Percentiles rank a stretch among this genome's conserved stretches.
phyloP scores from a whole-genome alignment of 2,329 filamentous ascomycete genomes.

The Cryphonectria parasitica region DNA sequence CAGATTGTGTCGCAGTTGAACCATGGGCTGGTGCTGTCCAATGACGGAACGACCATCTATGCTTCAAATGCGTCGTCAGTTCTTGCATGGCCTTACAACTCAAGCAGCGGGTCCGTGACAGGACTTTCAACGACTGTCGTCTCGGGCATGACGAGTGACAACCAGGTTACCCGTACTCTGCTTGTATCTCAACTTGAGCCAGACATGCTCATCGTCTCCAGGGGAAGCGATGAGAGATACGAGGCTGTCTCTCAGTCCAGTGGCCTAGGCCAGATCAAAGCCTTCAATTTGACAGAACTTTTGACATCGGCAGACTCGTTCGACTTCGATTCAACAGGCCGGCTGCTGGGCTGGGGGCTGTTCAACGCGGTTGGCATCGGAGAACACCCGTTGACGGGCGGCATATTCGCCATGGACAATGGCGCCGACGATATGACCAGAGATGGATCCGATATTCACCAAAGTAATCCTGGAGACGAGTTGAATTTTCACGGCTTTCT shows the following conservation, averaged over 20 bases:
- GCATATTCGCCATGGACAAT: conserved; percentile 69
- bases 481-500: conserved; percentile 70
- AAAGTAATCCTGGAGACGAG: conserved; percentile 74
- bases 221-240: conserved; percentile 64
- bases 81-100: conserved; percentile 64
- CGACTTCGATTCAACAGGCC: conserved; percentile 54
- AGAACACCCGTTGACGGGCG: conserved; percentile 60
- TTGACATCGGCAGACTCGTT: conserved; percentile 37
- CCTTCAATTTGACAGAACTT: conserved; percentile 41
- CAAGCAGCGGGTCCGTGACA: conserved; percentile 47
- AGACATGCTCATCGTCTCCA: conserved; percentile 62
- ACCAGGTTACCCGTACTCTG: conserved; percentile 66
- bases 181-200: conserved; percentile 56
- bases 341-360: conserved; percentile 67
- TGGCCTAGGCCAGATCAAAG: conserved; percentile 65
- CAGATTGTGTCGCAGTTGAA: conserved; percentile 43
- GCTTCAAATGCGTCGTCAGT: conserved; percentile 58
- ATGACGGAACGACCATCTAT: conserved; percentile 51
- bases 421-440: conserved; percentile 67
- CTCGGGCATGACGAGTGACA: conserved; percentile 59
- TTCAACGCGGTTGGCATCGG: conserved; percentile 73
- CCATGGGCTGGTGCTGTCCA: conserved; percentile 53
- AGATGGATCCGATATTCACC: conserved; percentile 62
- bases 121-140: conserved; percentile 53
- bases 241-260: conserved; percentile 49